Base-by-base conservation (phyloP, 495 filamentous ascomycete genomes). In the Haplographium delicatum region DNA sequence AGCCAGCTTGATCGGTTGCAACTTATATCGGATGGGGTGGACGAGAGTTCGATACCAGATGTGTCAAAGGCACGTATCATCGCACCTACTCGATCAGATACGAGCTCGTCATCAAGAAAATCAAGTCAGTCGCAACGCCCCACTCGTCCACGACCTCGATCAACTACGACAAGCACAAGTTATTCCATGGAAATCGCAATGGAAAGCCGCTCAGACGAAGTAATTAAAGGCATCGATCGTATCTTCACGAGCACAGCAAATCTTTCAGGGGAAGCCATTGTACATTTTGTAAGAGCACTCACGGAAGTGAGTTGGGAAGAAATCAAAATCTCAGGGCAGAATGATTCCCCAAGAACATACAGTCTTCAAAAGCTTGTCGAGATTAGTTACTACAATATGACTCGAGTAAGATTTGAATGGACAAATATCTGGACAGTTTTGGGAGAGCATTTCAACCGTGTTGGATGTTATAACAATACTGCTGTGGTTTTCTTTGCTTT, bases 381-480 rank as follows among this genome's bases (percentile, higher is more conserved):
- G 68, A 96, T 99, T 65, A 91, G 87, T 67, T 95, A 94, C 62
- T 97, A 97, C 78, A 99, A 99, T 69, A 97, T 99, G 94, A 91
- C 84, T 35, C 83, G 93, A 72, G 91, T 99, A 11, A 82, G 93
- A 57, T 96, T 96, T 57, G 94, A 99, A 62, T 99, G 93, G 93
- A 91, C 85, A 9, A 90, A 86, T 62, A 94, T 99, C 40, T 99
- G 93, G 93, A 83, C 84, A 50, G 85, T 99, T 2, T 79, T 99
- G 10, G 93, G 93, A 16, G 85, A 95, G 63, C 93, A 99, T 66
- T 99, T 99, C 73, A 97, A 96, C 62, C 84, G 88, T 51, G 91
- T 98, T 49, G 94, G 93, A 42, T 97, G 91, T 60, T 91, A 97
- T 60, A 83, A 81, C 49, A 99, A 97, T 66, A 95, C 91, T 0